phyloP scores from a whole-genome alignment of 2,329 filamentous ascomycete species.

The Drechmeria coniospora region DNA sequence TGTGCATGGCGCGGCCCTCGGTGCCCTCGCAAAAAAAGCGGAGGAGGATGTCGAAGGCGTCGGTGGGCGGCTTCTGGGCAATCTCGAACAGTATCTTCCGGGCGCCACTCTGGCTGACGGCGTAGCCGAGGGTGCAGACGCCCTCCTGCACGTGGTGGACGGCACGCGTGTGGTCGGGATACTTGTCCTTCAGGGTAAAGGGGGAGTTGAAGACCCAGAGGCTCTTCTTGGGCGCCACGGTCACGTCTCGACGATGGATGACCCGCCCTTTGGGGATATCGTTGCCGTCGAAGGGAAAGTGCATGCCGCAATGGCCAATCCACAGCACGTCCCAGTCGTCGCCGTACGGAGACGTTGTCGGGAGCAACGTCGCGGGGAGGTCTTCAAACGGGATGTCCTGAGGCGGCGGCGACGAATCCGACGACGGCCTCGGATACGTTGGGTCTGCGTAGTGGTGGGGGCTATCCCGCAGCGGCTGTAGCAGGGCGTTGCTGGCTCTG shows the following conservation, averaged over 20 bases:
- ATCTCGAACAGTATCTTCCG: conserved; percentile 26
- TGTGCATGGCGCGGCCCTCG: conserved; percentile 17
- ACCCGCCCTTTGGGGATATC: conserved; percentile 15
- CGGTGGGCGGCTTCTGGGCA: conserved; percentile 22
- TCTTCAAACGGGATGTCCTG: conserved; percentile 9
- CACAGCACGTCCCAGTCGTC: conserved; percentile 36
- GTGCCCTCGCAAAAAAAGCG: conserved; percentile 28
- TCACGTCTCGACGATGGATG: conserved; percentile 16
- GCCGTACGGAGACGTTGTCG: conserved; percentile 26
- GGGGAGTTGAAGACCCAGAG: conserved; percentile 19
- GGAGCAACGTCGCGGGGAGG: conserved; percentile 7
- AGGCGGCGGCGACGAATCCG: not conserved
- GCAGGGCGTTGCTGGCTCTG: conserved; percentile 17
- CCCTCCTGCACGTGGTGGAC: conserved; percentile 25
- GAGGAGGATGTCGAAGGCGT: conserved; percentile 28
- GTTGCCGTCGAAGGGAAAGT: conserved; percentile 10
- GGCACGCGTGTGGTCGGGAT: conserved; percentile 26
- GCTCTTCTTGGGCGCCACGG: conserved; percentile 17
- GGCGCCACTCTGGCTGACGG: conserved; percentile 27
- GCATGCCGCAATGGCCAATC: conserved; percentile 31
- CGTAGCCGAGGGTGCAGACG: conserved; percentile 28
- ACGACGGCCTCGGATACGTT: conserved; percentile 7
- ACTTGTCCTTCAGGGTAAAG: conserved; percentile 16
- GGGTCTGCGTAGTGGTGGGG: conserved; percentile 10
- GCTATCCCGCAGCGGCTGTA: conserved; percentile 12